Base-by-base conservation (phyloP, 179 eudicot species). In the Silene coronaria region DNA sequence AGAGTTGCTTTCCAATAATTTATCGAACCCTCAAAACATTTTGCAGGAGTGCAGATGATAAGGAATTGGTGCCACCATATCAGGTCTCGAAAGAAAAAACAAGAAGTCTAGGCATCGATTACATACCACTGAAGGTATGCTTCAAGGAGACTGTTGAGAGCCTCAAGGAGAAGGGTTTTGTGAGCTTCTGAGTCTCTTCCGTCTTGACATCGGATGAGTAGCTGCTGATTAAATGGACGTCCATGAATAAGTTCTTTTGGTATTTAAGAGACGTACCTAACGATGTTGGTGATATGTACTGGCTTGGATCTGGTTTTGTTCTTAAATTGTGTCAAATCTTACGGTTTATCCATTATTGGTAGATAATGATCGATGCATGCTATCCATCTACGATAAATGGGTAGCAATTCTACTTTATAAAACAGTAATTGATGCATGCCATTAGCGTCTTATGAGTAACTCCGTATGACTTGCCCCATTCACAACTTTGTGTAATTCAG, bases 41-140 rank as follows among this genome's bases (percentile, higher is more conserved):
- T 68, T 66, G 60, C 83, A 88, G 89, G 86, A 83, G 87, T 26
- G 91, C 79, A 6, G 89, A 86, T 77, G 89, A 86, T 74, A 82
- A 80, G 17, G 88, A 87, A 26, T 72, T 70, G 22, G 42, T 64
- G 76, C 86, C 88, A 57, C 28, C 73, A 14, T 87, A 81, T 67
- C 87, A 81, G 67, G 88, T 87, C 22, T 87, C 87, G 2, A 81
- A 87, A 74, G 84, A 83, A 66, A 85, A 62, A 73, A 53, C 60
- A 21, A 76, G 61, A 46, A 81, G 81, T 63, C 74, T 85, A 62
- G 88, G 90, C 53, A 80, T 87, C 5, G 80, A 85, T 23, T 85
- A 76, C 74, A 81, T 82, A 71, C 85, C 90, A 21, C 23, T 83
- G 0, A 45, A 83, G 70, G 83, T 67, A 68, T 78, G 87, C 81